These are phyloP conservation scores for Puccinia brachypodii DNA, from an alignment of 1,284 basidiomycete species.

Conservation along the genomic window DNA sequence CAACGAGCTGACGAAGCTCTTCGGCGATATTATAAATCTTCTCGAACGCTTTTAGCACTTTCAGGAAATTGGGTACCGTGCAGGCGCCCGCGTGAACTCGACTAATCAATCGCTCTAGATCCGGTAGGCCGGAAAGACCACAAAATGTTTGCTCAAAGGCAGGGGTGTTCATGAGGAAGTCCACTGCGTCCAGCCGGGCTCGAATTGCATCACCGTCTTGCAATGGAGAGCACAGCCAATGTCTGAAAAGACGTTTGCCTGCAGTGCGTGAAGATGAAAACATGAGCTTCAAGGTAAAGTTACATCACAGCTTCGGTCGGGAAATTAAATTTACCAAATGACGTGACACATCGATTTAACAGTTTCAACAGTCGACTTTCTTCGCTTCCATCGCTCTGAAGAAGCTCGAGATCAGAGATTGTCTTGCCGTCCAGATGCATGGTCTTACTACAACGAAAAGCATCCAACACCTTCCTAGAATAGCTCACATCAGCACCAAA, in stretches of 20 bases:
- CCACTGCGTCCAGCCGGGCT: slow-evolving; percentile 86
- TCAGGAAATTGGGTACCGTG: slow-evolving; percentile 73
- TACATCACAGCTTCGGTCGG: slow-evolving; percentile 21
- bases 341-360: slow-evolving; percentile 79
- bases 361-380: slow-evolving; percentile 83
- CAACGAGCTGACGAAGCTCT: slow-evolving; percentile 65
- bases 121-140: slow-evolving; percentile 73
- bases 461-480: slow-evolving; percentile 80
- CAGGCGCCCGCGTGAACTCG: slow-evolving; percentile 89
- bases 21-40: slow-evolving; percentile 73
- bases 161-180: slow-evolving; percentile 76
- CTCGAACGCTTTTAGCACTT: slow-evolving; percentile 67
- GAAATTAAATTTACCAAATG: slow-evolving; percentile 67
- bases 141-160: slow-evolving; percentile 74
- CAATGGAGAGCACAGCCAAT: slow-evolving; percentile 89
- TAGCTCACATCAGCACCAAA: slow-evolving; percentile 60
- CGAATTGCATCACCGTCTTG: slow-evolving; percentile 78
- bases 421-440: slow-evolving; percentile 89
- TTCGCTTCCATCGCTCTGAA: slow-evolving; percentile 86
- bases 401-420: slow-evolving; percentile 83
- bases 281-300: neutral
- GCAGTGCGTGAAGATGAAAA: slow-evolving; percentile 47
- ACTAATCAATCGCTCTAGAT: slow-evolving; percentile 88
- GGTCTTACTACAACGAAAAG: slow-evolving; percentile 79
- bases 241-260: slow-evolving; percentile 88